Percentiles rank a stretch among this genome's conserved stretches.
Evolutionary conservation across 108 stramenopile genomes (phyloP).

Genomic region (Parmales sp.): DNA sequence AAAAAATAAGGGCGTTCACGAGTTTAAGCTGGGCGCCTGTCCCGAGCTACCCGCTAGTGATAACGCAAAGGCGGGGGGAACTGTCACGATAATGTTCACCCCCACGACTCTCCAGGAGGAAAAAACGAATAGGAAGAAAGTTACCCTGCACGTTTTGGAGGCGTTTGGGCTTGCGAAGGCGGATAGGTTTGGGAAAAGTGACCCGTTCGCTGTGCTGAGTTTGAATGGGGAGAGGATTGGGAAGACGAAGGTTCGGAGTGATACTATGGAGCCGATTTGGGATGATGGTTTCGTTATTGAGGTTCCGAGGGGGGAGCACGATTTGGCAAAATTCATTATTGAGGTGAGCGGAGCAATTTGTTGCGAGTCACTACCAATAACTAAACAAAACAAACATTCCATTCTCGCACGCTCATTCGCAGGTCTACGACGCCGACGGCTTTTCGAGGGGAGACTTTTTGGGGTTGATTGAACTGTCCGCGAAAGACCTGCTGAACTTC

Average conservation of each 20-base stretch:
- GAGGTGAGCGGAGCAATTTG: no score
- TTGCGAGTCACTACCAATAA: no score
- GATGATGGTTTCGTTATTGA: not conserved
- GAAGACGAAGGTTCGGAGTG: not conserved
- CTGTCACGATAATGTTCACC: not conserved
- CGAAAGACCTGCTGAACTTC: not conserved
- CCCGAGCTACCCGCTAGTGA: not conserved
- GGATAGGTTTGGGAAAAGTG: not conserved
- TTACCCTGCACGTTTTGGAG: not conserved
- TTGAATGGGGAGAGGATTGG: not conserved
- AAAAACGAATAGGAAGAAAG: not conserved
- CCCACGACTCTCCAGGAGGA: not conserved
- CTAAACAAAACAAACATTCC: no score
- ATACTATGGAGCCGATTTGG: not conserved
- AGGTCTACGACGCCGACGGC: not conserved
- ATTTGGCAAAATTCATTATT: not conserved
- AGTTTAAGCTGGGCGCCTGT: not conserved
- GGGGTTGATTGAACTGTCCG: not conserved
- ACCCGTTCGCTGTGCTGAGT: not conserved
- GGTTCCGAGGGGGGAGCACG: not conserved
- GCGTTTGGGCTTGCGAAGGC: constrained; percentile 1
- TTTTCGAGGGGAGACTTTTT: not conserved
- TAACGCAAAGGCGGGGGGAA: not conserved
- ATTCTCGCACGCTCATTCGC: no score
- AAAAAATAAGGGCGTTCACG: not conserved